Base-by-base conservation (phyloP, 2,329 filamentous ascomycete genomes). In the Graphilbum ipis-grandicollis region DNA sequence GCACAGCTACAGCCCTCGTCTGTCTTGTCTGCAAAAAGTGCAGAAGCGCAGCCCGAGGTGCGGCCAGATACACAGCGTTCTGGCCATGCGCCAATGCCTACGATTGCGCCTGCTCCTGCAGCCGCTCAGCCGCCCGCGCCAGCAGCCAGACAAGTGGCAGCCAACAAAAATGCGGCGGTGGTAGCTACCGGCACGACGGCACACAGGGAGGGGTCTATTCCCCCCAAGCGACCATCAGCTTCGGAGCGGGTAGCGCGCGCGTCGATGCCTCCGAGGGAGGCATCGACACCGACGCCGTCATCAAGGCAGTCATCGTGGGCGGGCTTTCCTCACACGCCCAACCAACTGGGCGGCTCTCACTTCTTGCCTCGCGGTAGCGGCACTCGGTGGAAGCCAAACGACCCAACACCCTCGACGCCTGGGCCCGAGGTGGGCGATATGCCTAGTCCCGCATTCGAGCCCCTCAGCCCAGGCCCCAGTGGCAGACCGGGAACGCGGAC, bases 401-500 rank as follows among this genome's bases (percentile, higher is more conserved):
- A 50, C 5, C 63, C 68, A 7, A 72, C 69, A 1, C 66, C 69
- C 4, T 70, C 70, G 5, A 78, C 73, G 2, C 73, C 73, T 2
- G 51, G 53, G 4, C 46, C 46, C 21, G 51, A 48, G 12, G 50
- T 55, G 33, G 58, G 54, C 34, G 60, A 63, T 33, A 51, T 59
- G 14, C 58, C 60, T 25, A 69, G 68, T 40, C 73, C 73, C 3
- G 60, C 62, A 4, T 65, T 58, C 39, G 73, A 78, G 44, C 70
- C 70, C 1, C 56, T 75, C 4, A 77, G 71, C 43, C 73, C 72
- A 3, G 57, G 68, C 2, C 21, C 10, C 21, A 10, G 21, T 23
- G 12, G 14, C 23, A 26, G 29, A 12, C 31, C 21, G 7, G 31
- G 19, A 17, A 12, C 28, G 25, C n/a, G n/a, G n/a, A n/a, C n/a